Percentiles rank a stretch among this genome's conserved stretches.
phyloP scores from a whole-genome alignment of 2,329 filamentous ascomycete species.

The Xylariaceae sp. region DNA sequence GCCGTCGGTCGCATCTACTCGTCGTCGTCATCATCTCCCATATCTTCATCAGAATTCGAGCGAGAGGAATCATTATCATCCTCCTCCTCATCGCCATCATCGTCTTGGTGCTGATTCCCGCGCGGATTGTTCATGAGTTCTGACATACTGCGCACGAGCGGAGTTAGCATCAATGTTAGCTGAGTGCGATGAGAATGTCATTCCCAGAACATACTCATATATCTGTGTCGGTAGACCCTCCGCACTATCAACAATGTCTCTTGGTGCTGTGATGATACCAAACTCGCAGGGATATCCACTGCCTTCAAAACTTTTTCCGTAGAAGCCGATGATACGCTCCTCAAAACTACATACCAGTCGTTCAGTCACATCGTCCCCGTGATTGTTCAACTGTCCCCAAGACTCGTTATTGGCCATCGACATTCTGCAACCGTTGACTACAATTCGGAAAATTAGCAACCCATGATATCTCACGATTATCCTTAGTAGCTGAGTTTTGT shows the following conservation, averaged over 20 bases:
- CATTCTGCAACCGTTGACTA: conserved; percentile 20
- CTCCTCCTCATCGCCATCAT: neutral
- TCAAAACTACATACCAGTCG: conserved; percentile 28
- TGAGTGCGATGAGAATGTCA: too few species aligned
- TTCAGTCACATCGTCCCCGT: conserved; percentile 15
- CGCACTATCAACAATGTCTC: conserved; percentile 22
- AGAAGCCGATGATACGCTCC: conserved; percentile 45
- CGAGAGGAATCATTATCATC: neutral
- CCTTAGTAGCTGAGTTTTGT: too few species aligned
- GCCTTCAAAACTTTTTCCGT: conserved; percentile 32
- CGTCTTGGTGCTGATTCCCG: neutral
- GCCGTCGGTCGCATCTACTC: neutral
- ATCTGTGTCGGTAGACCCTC: conserved; percentile 35
- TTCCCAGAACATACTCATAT: conserved; percentile 15
- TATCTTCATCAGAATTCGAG: neutral
- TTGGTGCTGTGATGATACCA: conserved; percentile 44
- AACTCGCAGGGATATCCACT: conserved; percentile 35
- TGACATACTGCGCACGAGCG: conserved; percentile 30
- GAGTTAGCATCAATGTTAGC: too few species aligned
- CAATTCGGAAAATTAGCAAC: neutral
- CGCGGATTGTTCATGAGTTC: conserved; percentile 29
- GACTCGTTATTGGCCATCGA: conserved; percentile 17
- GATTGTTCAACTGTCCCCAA: conserved; percentile 13
- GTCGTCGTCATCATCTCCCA: neutral
- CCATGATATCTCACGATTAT: neutral